Percentiles rank a stretch among this genome's conserved stretches.
These are phyloP conservation scores for Psilocybe subaeruginosa DNA, from an alignment of 768 basidiomycete species.

Conservation along the genomic window DNA sequence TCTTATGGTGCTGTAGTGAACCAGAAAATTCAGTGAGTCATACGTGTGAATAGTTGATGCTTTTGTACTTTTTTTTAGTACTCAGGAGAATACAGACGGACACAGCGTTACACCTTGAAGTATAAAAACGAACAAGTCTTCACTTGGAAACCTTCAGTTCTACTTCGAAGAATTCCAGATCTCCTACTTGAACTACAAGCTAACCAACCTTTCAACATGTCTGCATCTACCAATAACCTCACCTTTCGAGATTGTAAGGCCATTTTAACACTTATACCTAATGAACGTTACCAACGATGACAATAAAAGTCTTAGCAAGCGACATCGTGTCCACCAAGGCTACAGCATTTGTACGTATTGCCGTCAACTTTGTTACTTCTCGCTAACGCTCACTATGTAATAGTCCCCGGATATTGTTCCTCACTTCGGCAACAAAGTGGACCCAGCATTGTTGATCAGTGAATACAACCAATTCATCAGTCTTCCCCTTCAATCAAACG, in stretches of 20 bases:
- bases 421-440: background rate
- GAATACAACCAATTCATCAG: background rate
- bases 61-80: too few species aligned
- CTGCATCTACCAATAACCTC: background rate
- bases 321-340: background rate
- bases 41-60: too few species aligned
- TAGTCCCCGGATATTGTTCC: constrained; percentile 1
- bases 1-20: too few species aligned
- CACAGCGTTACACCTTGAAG: too few species aligned
- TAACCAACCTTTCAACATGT: background rate
- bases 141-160: background rate
- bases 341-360: background rate
- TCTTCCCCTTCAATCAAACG: background rate
- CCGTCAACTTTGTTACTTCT: too few species aligned
- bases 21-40: too few species aligned
- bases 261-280: too few species aligned
- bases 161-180: background rate
- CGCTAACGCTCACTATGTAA: background rate
- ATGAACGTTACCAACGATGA: too few species aligned
- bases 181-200: background rate
- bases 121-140: background rate
- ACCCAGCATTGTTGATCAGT: background rate
- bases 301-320: background rate
- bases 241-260: background rate
- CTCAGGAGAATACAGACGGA: too few species aligned